Evolutionary conservation across 495 filamentous ascomycete genomes (phyloP), one percentile per base, ranked within the genome.

Genomic region (Melanomma pulvis-pyrius): DNA sequence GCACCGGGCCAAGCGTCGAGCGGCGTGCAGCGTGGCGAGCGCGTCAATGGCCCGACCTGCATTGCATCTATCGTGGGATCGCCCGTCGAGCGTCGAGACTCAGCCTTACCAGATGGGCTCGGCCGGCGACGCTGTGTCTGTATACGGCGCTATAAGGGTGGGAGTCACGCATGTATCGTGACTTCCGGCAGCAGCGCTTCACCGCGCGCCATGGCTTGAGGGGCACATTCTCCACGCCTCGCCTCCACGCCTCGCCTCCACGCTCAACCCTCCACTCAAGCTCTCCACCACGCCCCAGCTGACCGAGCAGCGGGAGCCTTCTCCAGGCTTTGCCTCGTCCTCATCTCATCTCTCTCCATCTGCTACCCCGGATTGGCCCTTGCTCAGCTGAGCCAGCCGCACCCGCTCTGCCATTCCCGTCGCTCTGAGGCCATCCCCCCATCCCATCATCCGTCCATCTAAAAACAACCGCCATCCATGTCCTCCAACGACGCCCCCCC

Each of bases 81-180:
- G 39, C 39, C 39, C 8, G 25, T 54, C 24, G 51, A 29, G 25
- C 51, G 21, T 19, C 26, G 51, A 29, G 39, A 9, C 22, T 67
- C 66, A 69, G 66, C 66, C 66, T 69, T 69, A 69, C 53, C 60
- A 64, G 24, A 49, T 54, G 59, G 59, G 59, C 60, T n/a, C n/a
- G 8, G 13, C 13, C 17, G 39, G 13, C 39, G 2, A 3, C 3
- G 3, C n/a, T 6, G 39, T 15, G n/a, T n/a, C n/a, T n/a, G n/a
- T n/a, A n/a, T n/a, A n/a, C n/a, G n/a, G n/a, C n/a, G n/a, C n/a
- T n/a, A n/a, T n/a, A n/a, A n/a, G n/a, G n/a, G n/a, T n/a, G n/a
- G n/a, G n/a, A n/a, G n/a, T n/a, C n/a, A n/a, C n/a, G n/a, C n/a
- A n/a, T n/a, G n/a, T n/a, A n/a, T n/a, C n/a, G n/a, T n/a, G n/a